Conservation (phyloP, 1,284 basidiomycete species). For the Vanrija humicola region DNA sequence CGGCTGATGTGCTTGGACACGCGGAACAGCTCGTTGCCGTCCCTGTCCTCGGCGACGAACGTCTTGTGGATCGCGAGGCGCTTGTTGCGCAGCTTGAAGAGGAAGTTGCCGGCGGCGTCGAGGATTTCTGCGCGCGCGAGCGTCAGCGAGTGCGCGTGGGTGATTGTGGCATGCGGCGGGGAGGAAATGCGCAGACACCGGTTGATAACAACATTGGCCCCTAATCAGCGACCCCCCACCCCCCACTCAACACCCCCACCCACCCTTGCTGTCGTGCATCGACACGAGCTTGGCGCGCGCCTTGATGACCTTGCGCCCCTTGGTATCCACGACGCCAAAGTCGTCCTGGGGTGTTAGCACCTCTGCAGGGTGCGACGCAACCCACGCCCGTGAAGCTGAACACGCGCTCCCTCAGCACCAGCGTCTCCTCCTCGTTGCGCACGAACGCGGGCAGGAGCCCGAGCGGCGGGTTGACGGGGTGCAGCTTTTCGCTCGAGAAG, state of each 20-base stretch:
- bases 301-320: slow-evolving; percentile 30
- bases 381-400: too few species aligned
- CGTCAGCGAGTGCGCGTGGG: background rate
- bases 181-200: too few species aligned
- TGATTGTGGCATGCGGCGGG: too few species aligned
- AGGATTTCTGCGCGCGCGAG: slow-evolving; percentile 29
- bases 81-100: slow-evolving; percentile 41
- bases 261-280: slow-evolving; percentile 43
- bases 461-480: too few species aligned
- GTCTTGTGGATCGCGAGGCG: slow-evolving; percentile 33
- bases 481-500: too few species aligned
- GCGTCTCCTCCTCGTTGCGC: too few species aligned
- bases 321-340: slow-evolving; percentile 39
- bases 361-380: too few species aligned
- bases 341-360: slow-evolving; percentile 26
- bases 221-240: too few species aligned
- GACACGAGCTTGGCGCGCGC: slow-evolving; percentile 37
- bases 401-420: too few species aligned
- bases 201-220: too few species aligned
- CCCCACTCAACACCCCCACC: background rate
- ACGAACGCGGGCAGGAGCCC: too few species aligned
- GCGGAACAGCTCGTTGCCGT: slow-evolving; percentile 34
- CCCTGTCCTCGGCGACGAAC: slow-evolving; percentile 30
- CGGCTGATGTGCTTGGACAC: slow-evolving; percentile 33
- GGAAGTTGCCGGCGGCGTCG: slow-evolving; percentile 30